Conservation (phyloP, 2,329 filamentous ascomycete genomes). For the Neurospora sp. region DNA sequence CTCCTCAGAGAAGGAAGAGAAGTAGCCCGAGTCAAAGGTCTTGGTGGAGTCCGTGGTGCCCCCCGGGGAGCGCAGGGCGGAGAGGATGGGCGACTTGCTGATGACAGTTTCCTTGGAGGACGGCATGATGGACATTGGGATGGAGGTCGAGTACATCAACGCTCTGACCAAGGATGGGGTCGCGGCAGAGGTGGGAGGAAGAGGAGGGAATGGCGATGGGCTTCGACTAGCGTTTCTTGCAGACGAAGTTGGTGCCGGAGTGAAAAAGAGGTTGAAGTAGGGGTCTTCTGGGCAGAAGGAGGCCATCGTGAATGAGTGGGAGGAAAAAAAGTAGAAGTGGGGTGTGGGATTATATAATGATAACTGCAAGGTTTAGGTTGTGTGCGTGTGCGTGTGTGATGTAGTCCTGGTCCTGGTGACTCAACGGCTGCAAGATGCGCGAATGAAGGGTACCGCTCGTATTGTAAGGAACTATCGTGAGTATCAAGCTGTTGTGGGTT, state of each 20-base stretch:
- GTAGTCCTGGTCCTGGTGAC: neutral
- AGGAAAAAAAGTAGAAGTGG: neutral
- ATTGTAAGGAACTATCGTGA: neutral
- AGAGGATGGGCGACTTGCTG: neutral
- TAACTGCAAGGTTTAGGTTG: neutral
- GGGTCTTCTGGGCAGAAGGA: constrained; percentile 9
- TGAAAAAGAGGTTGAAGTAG: constrained; percentile 8
- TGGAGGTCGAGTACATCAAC: neutral
- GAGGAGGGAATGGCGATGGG: constrained; percentile 2
- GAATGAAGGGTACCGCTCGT: neutral
- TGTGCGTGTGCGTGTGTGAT: neutral
- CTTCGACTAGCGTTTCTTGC: neutral
- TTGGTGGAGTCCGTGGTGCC: neutral
- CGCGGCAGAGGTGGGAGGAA: neutral
- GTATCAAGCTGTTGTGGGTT: neutral
- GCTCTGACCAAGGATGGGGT: neutral
- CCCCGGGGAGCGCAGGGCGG: neutral
- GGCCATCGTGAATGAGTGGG: constrained; percentile 5
- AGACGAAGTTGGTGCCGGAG: constrained; percentile 3
- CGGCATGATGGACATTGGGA: neutral
- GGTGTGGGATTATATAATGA: neutral
- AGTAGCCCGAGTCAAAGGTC: constrained; percentile 2
- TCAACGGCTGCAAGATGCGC: neutral
- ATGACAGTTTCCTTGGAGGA: neutral
- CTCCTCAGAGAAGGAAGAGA: neutral